phyloP scores from a whole-genome alignment of 495 filamentous ascomycete species.

The Penicillium mononematosum region DNA sequence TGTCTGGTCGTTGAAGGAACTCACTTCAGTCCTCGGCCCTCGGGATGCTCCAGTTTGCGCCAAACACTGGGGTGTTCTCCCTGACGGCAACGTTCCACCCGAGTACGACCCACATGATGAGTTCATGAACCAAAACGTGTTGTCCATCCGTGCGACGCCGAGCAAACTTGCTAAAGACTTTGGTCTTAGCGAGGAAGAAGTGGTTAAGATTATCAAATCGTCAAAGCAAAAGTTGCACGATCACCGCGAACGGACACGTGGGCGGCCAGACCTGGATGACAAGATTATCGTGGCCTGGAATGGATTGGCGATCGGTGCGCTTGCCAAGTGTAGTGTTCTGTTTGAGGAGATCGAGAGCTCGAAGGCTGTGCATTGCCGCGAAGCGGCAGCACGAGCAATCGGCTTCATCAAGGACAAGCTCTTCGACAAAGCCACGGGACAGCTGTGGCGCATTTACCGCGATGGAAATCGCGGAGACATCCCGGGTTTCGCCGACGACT shows the following conservation, averaged over 20 bases:
- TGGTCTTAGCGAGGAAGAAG: constrained; percentile 70
- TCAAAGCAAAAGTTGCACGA: constrained; percentile 69
- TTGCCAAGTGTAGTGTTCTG: constrained; percentile 70
- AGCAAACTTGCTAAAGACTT: constrained; percentile 73
- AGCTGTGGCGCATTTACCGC: constrained; percentile 73
- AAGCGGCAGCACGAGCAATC: constrained; percentile 66
- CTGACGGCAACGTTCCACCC: constrained; percentile 83
- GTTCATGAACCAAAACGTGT: constrained; percentile 74
- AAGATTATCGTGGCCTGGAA: constrained; percentile 90
- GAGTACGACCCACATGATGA: constrained; percentile 89
- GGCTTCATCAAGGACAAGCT: constrained; percentile 76
- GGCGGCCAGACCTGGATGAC: constrained; percentile 81
- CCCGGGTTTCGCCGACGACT: constrained; percentile 88
- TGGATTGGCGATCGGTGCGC: constrained; percentile 81
- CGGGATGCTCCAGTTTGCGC: constrained; percentile 73
- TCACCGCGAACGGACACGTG: constrained; percentile 72
- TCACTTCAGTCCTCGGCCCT: constrained; percentile 71
- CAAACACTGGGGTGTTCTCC: constrained; percentile 80
- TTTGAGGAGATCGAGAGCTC: constrained; percentile 59
- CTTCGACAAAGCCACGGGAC: constrained; percentile 61
- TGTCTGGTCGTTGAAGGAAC: constrained; percentile 87
- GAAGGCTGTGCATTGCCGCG: constrained; percentile 57
- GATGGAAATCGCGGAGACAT: constrained; percentile 66
- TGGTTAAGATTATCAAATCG: constrained; percentile 64
- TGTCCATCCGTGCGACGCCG: constrained; percentile 59